Evolutionary conservation across 108 stramenopile genomes (phyloP), one percentile per base, ranked within the genome.

Genomic region (Fistulifera pelliculosa): DNA sequence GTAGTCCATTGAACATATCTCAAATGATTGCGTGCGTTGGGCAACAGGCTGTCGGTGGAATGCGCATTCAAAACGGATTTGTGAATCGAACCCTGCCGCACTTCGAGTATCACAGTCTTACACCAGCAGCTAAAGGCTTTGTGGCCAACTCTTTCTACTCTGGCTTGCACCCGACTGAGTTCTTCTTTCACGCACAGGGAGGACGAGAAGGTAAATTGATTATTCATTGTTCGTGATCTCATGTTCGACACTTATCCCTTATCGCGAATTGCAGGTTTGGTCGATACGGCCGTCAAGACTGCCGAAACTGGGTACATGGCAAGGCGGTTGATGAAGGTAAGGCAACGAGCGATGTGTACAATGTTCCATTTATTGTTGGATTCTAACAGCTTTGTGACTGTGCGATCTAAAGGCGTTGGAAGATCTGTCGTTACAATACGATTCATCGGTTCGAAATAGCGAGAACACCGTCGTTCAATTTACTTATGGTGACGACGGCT

Each of bases 241-340:
- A 23, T 28, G 4, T 26, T 16, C 12, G 15, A n/a, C n/a, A 38
- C 53, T 35, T 3, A 35, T 35, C 31, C 3, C 3, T 8, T 35
- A 3, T 35, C n/a, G 8, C 31, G 31, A 35, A 35, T 35, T 35
- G 31, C 31, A 35, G 31, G 98, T 40, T 66, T 99, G 55, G 98
- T 99, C 19, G 98, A 99, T 71, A 99, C 98, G 3, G 98, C 98
- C 7, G 98, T 99, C 0, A 99, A 99, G 70, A 99, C 98, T 7
- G 98, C 98, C 15, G 96, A 98, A 68, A 99, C 98, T 14, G 98
- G 98, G 2, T 99, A 99, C 77, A 99, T 99, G 98, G 96, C 96
- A 15, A 84, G 98, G 25, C 81, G 96, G 43, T 74, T 99, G 24
- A 97, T 99, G 94, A 99, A 99, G 76, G 88, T 68, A 42, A 5